phyloP scores from a whole-genome alignment of 2,329 filamentous ascomycete genomes.

The Aspergillus chevalieri region DNA sequence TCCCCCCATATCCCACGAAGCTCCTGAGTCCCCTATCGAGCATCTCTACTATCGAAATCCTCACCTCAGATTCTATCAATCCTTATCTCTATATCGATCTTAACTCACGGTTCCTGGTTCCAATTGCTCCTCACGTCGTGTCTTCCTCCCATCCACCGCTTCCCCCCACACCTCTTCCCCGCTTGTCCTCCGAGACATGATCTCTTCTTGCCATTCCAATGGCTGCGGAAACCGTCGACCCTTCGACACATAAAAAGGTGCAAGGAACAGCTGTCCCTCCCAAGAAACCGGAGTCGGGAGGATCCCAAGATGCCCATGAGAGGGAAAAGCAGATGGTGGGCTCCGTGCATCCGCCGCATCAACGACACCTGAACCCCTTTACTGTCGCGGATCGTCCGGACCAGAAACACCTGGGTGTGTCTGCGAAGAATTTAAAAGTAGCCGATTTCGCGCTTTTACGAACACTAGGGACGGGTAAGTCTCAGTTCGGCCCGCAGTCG shows the following conservation, averaged over 20 bases:
- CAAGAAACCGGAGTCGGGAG: slow-evolving; percentile 10
- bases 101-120: not conserved
- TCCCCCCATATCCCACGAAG: not conserved
- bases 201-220: slow-evolving; percentile 27
- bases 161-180: slow-evolving; percentile 3
- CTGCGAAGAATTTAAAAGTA: slow-evolving; percentile 32
- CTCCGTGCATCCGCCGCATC: slow-evolving; percentile 21
- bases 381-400: slow-evolving; percentile 34
- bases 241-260: slow-evolving; percentile 25
- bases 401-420: slow-evolving; percentile 33
- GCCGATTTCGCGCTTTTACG: slow-evolving; percentile 44
- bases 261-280: slow-evolving; percentile 15
- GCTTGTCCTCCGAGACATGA: slow-evolving; percentile 25
- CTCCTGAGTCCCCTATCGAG: too few species aligned
- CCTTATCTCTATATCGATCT: too few species aligned
- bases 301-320: slow-evolving; percentile 19
- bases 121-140: slow-evolving; percentile 12
- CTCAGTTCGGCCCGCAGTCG: slow-evolving; percentile 4
- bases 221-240: slow-evolving; percentile 36
- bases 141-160: slow-evolving; percentile 5
- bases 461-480: slow-evolving; percentile 45
- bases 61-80: too few species aligned
- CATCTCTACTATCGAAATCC: too few species aligned
- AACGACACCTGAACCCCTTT: slow-evolving; percentile 29
- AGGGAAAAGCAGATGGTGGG: slow-evolving; percentile 25